Evolutionary conservation across 306 rosid genomes (phyloP).

Genomic region (Quercus engelmannii): DNA sequence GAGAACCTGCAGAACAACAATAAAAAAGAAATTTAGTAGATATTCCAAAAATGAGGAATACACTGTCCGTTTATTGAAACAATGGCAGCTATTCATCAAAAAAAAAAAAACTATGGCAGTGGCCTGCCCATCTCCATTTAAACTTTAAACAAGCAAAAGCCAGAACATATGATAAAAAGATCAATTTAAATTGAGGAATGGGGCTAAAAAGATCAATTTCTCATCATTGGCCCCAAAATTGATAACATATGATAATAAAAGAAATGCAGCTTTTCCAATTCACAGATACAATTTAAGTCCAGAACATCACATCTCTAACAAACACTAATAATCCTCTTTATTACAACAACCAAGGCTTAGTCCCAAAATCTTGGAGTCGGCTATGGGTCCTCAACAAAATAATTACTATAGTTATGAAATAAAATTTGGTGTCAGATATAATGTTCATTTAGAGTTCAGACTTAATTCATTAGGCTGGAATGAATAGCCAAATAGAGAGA

Average conservation of each 20-base stretch:
- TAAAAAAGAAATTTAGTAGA: constrained; percentile 2
- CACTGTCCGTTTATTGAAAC: background rate
- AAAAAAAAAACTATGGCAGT: no score
- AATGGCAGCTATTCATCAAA: background rate
- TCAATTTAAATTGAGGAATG: no score
- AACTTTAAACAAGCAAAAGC: background rate
- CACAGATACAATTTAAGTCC: background rate
- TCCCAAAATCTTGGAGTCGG: no score
- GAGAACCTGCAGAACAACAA: constrained; percentile 60
- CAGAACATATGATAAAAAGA: background rate
- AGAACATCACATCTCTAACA: background rate
- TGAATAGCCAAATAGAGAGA: background rate
- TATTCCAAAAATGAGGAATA: constrained; percentile 8
- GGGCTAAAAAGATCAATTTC: background rate
- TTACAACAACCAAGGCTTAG: no score
- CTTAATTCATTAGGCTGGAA: background rate
- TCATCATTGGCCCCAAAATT: background rate
- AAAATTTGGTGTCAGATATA: background rate
- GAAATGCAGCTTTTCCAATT: background rate
- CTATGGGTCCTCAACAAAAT: no score
- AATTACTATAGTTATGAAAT: background rate
- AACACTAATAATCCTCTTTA: no score
- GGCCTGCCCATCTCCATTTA: background rate
- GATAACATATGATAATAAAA: background rate
- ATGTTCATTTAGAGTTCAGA: background rate